Evolutionary conservation across 768 basidiomycete genomes (phyloP).

Genomic region (Tylopilus balloui): DNA sequence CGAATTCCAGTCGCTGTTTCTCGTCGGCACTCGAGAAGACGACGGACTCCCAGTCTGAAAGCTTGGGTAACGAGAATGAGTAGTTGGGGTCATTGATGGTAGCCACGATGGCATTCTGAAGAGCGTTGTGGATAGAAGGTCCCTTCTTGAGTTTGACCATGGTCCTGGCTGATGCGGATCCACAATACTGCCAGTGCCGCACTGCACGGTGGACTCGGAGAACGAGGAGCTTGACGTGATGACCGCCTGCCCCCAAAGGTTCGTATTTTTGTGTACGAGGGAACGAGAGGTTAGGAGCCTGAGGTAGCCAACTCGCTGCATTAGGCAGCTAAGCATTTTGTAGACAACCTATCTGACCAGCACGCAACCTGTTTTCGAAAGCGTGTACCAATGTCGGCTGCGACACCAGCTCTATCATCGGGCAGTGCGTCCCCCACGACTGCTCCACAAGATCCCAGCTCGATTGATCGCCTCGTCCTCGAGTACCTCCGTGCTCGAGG

Average conservation of each 20-base stretch:
- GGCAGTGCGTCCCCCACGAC: slow-evolving; percentile 31
- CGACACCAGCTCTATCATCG: slow-evolving; percentile 34
- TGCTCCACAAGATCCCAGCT: slow-evolving; percentile 27
- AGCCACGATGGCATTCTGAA: slow-evolving; percentile 24
- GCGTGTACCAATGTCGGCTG: slow-evolving; percentile 23
- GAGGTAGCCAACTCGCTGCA: neutral
- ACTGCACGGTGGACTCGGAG: neutral
- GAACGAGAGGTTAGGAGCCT: too few relatives aligned
- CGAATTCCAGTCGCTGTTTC: slow-evolving; percentile 43
- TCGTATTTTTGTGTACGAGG: too few relatives aligned
- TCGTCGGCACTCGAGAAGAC: slow-evolving; percentile 24
- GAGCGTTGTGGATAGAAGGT: slow-evolving; percentile 6
- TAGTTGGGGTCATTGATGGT: slow-evolving; percentile 28
- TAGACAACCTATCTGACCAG: neutral
- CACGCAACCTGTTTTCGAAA: neutral
- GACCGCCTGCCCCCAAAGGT: too few relatives aligned
- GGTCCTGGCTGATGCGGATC: neutral
- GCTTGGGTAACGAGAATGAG: slow-evolving; percentile 24
- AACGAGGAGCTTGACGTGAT: too few relatives aligned
- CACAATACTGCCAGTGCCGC: too few relatives aligned
- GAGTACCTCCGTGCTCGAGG: slow-evolving; percentile 48
- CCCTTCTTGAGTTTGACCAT: slow-evolving; percentile 24
- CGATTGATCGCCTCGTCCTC: slow-evolving; percentile 39
- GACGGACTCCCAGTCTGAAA: slow-evolving; percentile 29
- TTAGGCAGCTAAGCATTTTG: neutral